Evolutionary conservation across 805 yeast species (phyloP).

Genomic region (Wickerhamiella dianesei): DNA sequence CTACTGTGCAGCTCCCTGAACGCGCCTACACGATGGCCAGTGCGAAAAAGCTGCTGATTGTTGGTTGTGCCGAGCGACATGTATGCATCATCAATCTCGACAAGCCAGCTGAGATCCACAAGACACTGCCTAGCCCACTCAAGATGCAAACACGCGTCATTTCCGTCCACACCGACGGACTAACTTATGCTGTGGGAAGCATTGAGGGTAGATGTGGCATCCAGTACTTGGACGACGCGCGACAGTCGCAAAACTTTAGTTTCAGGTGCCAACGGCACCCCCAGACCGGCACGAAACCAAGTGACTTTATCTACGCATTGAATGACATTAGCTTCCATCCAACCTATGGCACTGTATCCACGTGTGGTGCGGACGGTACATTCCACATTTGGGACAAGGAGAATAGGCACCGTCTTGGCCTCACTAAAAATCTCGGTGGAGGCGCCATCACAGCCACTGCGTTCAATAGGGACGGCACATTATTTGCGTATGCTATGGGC

Average conservation of each 20-base stretch:
- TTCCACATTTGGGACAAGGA: slow-evolving; percentile 95
- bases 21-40: slow-evolving; percentile 83
- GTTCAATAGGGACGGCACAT: slow-evolving; percentile 70
- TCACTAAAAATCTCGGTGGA: slow-evolving; percentile 43
- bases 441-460: slow-evolving; percentile 57
- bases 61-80: slow-evolving; percentile 89
- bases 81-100: slow-evolving; percentile 56
- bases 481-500: slow-evolving; percentile 81
- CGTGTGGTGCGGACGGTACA: slow-evolving; percentile 91
- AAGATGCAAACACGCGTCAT: slow-evolving; percentile 80
- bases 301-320: slow-evolving; percentile 61
- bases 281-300: slow-evolving; percentile 36
- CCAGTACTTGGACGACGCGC: slow-evolving; percentile 66
- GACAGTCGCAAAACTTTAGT: slow-evolving; percentile 46
- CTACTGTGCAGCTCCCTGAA: slow-evolving; percentile 75
- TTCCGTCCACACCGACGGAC: slow-evolving; percentile 78
- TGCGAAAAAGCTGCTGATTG: slow-evolving; percentile 67
- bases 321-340: slow-evolving; percentile 82
- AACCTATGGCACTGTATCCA: slow-evolving; percentile 73
- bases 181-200: slow-evolving; percentile 85
- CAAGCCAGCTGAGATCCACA: slow-evolving; percentile 73
- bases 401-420: slow-evolving; percentile 72
- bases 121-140: slow-evolving; percentile 58
- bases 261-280: slow-evolving; percentile 88
- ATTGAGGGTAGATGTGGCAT: slow-evolving; percentile 94